A percentile compares a stretch with the other conserved stretches of the same genome.
Evolutionary conservation across 2,329 filamentous ascomycete genomes (phyloP).

Genomic region (Lachnellula cervina): DNA sequence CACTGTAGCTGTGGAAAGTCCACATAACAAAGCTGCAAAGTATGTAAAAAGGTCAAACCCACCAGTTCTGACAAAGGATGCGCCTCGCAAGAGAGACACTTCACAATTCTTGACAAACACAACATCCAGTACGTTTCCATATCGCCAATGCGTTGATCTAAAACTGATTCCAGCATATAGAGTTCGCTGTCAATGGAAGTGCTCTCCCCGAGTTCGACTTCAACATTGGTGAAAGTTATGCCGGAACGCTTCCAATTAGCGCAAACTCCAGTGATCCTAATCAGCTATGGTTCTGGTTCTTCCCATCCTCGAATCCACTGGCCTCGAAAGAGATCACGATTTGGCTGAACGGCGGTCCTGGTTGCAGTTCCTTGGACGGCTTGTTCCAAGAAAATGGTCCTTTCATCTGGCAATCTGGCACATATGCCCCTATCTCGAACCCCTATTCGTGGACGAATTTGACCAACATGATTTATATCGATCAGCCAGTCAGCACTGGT

Average conservation of each 20-base stretch:
- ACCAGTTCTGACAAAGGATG: conserved; percentile 8
- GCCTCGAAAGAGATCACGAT: conserved; percentile 50
- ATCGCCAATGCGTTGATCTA: not conserved
- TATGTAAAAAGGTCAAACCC: conserved; percentile 11
- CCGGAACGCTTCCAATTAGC: conserved; percentile 48
- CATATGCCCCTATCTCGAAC: conserved; percentile 24
- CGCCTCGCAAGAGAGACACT: conserved; percentile 8
- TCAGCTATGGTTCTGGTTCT: conserved; percentile 52
- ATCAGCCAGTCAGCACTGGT: conserved; percentile 36
- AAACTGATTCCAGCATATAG: conserved; percentile 7
- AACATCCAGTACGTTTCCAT: conserved; percentile 12
- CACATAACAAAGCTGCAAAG: conserved; percentile 15
- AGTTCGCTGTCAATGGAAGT: conserved; percentile 28
- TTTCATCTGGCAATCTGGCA: conserved; percentile 27
- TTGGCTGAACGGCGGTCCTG: conserved; percentile 93
- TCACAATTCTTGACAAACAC: conserved; percentile 17
- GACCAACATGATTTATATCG: conserved; percentile 28
- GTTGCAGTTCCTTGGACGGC: conserved; percentile 91
- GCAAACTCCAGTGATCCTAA: conserved; percentile 39
- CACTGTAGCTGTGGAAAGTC: conserved; percentile 31
- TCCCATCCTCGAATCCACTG: conserved; percentile 44
- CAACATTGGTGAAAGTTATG: conserved; percentile 29
- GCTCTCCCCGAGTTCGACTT: conserved; percentile 28
- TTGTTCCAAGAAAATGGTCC: conserved; percentile 58
- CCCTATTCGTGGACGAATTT: conserved; percentile 27